Evolutionary conservation across 805 yeast genomes (phyloP).

Genomic region (Saturnispora serradocipensis): DNA sequence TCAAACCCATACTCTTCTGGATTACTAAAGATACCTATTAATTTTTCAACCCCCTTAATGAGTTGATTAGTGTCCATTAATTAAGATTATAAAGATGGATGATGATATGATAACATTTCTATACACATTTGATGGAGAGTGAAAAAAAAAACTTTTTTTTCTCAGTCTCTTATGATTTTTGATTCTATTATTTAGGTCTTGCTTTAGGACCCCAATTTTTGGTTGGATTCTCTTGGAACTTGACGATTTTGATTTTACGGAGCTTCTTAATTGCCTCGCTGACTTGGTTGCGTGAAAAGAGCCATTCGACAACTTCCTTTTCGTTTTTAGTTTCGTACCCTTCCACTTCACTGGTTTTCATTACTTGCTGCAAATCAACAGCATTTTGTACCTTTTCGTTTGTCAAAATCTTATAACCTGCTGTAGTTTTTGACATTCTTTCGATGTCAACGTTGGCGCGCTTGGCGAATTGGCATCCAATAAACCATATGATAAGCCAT

Average conservation of each 20-base stretch:
- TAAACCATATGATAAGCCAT: constrained; percentile 66
- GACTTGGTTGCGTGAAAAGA: constrained; percentile 54
- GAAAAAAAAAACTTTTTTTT: background rate
- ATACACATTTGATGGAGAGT: background rate
- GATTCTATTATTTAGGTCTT: constrained; percentile 38
- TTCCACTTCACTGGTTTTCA: constrained; percentile 8
- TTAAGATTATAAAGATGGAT: constrained; percentile 3
- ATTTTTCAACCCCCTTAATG: background rate
- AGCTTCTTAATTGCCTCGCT: constrained; percentile 50
- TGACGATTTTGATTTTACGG: constrained; percentile 69
- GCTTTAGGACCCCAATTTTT: constrained; percentile 90
- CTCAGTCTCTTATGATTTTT: background rate
- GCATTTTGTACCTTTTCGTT: constrained; percentile 30
- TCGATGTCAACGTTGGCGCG: constrained; percentile 32
- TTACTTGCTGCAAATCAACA: constrained; percentile 22
- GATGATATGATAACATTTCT: constrained; percentile 16
- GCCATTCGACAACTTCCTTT: constrained; percentile 26
- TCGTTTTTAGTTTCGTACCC: constrained; percentile 17
- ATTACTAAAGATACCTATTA: constrained; percentile 10
- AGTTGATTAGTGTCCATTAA: background rate
- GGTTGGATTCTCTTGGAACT: constrained; percentile 88
- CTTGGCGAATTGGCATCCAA: constrained; percentile 56
- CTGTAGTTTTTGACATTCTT: constrained; percentile 39
- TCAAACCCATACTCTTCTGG: constrained; percentile 16
- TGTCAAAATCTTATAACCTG: constrained; percentile 50